These are phyloP conservation scores for Phytophthora podocarpi DNA, from an alignment of 352 stramenopile species.

Conservation along the genomic window DNA sequence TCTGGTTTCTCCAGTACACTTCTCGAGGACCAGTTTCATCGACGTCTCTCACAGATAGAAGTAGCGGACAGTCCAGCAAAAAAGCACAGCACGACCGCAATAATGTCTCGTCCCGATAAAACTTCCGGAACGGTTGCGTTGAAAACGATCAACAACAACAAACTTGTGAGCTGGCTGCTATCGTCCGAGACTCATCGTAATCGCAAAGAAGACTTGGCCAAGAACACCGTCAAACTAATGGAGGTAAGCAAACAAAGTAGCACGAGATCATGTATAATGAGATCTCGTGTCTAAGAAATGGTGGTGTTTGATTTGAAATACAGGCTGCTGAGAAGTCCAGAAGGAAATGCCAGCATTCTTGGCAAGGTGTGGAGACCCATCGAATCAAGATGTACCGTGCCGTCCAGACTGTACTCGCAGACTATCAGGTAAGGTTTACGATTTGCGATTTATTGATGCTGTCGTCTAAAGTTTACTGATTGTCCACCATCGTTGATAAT, in stretches of 20 bases:
- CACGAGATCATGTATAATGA: background rate
- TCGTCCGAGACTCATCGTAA: constrained; percentile 73
- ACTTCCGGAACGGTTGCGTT: constrained; percentile 11
- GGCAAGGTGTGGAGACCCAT: constrained; percentile 64
- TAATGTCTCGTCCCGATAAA: constrained; percentile 12
- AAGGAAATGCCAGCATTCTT: constrained; percentile 66
- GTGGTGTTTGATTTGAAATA: background rate
- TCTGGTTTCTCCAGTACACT: constrained; percentile 71
- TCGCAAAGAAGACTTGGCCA: constrained; percentile 70
- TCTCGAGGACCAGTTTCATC: constrained; percentile 74
- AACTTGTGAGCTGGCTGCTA: constrained; percentile 82
- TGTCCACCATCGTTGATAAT: background rate
- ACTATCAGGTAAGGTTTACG: constrained; percentile 66
- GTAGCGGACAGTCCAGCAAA: constrained; percentile 19
- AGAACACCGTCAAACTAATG: constrained; percentile 60
- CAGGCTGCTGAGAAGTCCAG: constrained; percentile 67
- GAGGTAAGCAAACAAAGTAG: constrained; percentile 41
- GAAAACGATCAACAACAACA: constrained; percentile 65
- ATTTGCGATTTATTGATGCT: background rate
- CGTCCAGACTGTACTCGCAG: constrained; percentile 73
- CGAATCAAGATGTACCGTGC: constrained; percentile 71
- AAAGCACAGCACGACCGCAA: background rate
- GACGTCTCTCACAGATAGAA: constrained; percentile 49
- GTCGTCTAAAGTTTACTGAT: background rate
- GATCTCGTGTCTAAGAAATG: background rate